phyloP scores from a whole-genome alignment of 2,329 filamentous ascomycete species.

The Cadophora sp. region DNA sequence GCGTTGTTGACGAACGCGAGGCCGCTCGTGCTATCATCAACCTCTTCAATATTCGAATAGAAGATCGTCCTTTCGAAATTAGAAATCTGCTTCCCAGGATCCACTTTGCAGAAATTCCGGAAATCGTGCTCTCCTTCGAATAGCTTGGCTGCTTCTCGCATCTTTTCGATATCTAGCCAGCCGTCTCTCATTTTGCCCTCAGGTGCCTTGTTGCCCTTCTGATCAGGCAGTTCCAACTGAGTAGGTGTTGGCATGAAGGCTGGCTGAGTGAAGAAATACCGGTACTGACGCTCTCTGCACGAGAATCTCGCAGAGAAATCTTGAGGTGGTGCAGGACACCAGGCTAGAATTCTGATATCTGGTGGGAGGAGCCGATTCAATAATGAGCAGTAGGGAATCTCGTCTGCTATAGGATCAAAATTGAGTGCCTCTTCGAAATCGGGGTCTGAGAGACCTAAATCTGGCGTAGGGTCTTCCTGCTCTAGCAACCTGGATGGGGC shows the following conservation, averaged over 20 bases:
- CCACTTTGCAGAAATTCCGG: constrained; percentile 95
- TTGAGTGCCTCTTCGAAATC: constrained; percentile 45
- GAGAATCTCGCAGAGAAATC: constrained; percentile 92
- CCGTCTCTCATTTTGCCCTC: constrained; percentile 60
- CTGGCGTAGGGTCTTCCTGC: constrained; percentile 22
- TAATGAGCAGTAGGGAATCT: constrained; percentile 82
- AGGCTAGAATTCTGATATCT: constrained; percentile 90
- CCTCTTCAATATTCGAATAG: constrained; percentile 78
- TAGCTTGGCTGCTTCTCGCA: constrained; percentile 80
- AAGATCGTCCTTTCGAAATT: constrained; percentile 84
- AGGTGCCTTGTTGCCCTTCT: constrained; percentile 36
- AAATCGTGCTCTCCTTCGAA: constrained; percentile 92
- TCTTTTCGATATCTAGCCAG: constrained; percentile 86
- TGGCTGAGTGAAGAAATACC: constrained; percentile 98
- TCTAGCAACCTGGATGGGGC: constrained; percentile 32
- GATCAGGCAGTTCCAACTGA: constrained; percentile 51
- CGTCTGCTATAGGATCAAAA: constrained; percentile 77
- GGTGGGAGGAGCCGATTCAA: constrained; percentile 88
- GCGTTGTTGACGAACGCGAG: constrained; percentile 60
- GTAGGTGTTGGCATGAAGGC: constrained; percentile 75
- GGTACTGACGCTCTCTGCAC: constrained; percentile 88
- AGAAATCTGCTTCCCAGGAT: constrained; percentile 85
- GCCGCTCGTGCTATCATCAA: constrained; percentile 59
- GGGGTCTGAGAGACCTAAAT: constrained; percentile 35
- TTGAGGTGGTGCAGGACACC: constrained; percentile 82